Evolutionary conservation across 805 yeast species (phyloP).

Genomic region (Scheffersomyces lignosus): DNA sequence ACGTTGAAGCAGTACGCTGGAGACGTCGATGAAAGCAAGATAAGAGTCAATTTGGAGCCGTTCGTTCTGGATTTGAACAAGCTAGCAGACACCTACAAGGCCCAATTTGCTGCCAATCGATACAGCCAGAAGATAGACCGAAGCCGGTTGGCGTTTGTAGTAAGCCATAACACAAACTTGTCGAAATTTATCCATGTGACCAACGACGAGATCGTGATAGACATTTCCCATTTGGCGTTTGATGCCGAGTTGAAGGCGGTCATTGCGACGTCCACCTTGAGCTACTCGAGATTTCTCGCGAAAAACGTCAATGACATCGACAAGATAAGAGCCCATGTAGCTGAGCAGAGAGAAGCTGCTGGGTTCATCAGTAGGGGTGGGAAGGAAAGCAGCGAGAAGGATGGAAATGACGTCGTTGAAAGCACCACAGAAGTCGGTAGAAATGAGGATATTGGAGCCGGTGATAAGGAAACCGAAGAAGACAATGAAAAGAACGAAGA

Average conservation of each 20-base stretch:
- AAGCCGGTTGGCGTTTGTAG: slow-evolving; percentile 9
- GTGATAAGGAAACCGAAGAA: slow-evolving; percentile 4
- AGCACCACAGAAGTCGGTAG: not conserved
- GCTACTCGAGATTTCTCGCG: slow-evolving; percentile 19
- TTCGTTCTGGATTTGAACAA: slow-evolving; percentile 7
- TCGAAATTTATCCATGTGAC: slow-evolving; percentile 20
- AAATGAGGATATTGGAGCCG: not conserved
- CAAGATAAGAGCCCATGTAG: slow-evolving; percentile 1
- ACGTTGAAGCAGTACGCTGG: slow-evolving; percentile 6
- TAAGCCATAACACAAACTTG: slow-evolving; percentile 14
- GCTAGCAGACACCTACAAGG: slow-evolving; percentile 4
- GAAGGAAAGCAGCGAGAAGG: slow-evolving; percentile 2
- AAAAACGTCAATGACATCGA: slow-evolving; percentile 21
- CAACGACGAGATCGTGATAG: slow-evolving; percentile 19
- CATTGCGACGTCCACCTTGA: slow-evolving; percentile 18
- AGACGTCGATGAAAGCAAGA: slow-evolving; percentile 4
- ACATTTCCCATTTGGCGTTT: slow-evolving; percentile 14
- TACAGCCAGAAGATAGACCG: slow-evolving; percentile 3
- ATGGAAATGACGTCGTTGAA: slow-evolving; percentile 1
- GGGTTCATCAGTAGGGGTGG: not conserved
- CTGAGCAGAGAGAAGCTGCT: slow-evolving; percentile 1
- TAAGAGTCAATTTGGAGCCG: slow-evolving; percentile 3
- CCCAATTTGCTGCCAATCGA: slow-evolving; percentile 1
- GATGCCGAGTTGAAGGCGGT: slow-evolving; percentile 20
- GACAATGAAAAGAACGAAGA: slow-evolving; percentile 1